Conservation (phyloP, 768 basidiomycete species). For the Paxillus ammoniavirescens region DNA sequence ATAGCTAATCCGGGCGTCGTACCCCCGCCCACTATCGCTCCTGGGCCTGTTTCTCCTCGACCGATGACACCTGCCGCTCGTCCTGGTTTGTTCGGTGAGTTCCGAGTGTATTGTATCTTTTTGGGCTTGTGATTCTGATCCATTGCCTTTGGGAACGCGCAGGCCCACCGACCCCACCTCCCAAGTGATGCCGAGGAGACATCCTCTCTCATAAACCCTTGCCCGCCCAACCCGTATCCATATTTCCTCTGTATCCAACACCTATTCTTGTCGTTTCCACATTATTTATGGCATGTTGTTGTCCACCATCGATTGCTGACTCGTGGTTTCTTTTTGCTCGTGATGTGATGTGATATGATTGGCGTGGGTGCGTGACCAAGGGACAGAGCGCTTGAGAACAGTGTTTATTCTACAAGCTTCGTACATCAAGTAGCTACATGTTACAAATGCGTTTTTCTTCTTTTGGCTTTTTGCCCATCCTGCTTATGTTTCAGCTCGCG, state of each 20-base stretch:
- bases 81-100: conserved; percentile 64
- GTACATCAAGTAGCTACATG: too few species aligned
- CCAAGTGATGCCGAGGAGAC: conserved; percentile 31
- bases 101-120: neutral
- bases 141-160: neutral
- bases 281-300: neutral
- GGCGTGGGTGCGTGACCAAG: too few species aligned
- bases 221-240: neutral
- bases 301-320: neutral
- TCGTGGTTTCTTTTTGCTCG: too few species aligned
- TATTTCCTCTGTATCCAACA: neutral
- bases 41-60: conserved; percentile 29
- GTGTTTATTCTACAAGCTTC: too few species aligned
- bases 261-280: neutral
- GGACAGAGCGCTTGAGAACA: too few species aligned
- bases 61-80: conserved; percentile 50
- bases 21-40: conserved; percentile 47
- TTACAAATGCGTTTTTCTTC: too few species aligned
- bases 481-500: too few species aligned
- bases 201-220: neutral
- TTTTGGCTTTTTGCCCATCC: too few species aligned
- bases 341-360: too few species aligned
- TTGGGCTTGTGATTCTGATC: neutral
- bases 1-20: conserved; percentile 65
- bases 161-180: conserved; percentile 48